Conservation (phyloP, 129 eudicot species). For the Apium graveolens region DNA sequence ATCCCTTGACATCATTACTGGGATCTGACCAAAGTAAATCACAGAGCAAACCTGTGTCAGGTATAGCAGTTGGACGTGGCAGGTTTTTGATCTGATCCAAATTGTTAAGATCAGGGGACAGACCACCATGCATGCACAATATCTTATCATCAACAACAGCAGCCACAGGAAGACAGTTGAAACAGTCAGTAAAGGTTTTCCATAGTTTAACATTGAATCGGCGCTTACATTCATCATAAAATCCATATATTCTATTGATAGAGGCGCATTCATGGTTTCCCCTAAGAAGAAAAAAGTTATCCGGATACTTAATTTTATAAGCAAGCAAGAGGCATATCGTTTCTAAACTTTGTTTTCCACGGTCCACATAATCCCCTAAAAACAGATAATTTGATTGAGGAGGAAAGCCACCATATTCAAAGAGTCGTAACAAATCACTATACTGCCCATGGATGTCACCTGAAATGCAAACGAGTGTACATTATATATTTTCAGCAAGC, state of each 20-base stretch:
- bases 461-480: slow-evolving; percentile 6
- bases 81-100: slow-evolving; percentile 71
- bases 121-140: slow-evolving; percentile 97
- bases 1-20: slow-evolving; percentile 71
- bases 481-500: not conserved
- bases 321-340: slow-evolving; percentile 87
- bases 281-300: slow-evolving; percentile 73
- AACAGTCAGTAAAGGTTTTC: slow-evolving; percentile 77
- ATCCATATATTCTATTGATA: slow-evolving; percentile 77
- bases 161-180: slow-evolving; percentile 88
- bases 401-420: slow-evolving; percentile 49
- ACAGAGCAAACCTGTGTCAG: slow-evolving; percentile 79
- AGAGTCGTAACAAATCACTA: slow-evolving; percentile 17
- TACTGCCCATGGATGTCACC: slow-evolving; percentile 25
- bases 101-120: slow-evolving; percentile 68
- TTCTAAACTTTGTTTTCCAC: slow-evolving; percentile 80
- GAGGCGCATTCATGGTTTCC: slow-evolving; percentile 92
- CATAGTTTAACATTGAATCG: slow-evolving; percentile 78
- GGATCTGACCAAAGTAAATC: slow-evolving; percentile 95
- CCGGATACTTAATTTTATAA: slow-evolving; percentile 72
- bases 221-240: slow-evolving; percentile 84
- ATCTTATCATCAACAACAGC: slow-evolving; percentile 87
- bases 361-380: slow-evolving; percentile 85
- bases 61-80: slow-evolving; percentile 81
- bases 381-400: slow-evolving; percentile 73